These are phyloP conservation scores for Tagetes patula DNA, from an alignment of 129 eudicot species.

Conservation along the genomic window DNA sequence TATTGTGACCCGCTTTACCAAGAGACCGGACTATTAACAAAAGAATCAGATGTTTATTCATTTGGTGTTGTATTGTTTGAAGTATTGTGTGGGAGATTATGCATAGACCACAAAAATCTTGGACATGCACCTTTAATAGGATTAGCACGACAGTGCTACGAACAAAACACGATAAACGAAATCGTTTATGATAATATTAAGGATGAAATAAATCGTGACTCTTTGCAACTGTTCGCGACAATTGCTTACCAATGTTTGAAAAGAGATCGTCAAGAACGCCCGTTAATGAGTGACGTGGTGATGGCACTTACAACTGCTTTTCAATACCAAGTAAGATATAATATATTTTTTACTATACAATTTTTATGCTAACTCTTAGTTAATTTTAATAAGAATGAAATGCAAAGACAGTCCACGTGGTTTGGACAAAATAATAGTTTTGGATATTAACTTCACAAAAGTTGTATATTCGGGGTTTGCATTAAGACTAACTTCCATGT, in stretches of 20 bases:
- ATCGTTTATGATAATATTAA: not conserved
- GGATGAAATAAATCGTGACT: not conserved
- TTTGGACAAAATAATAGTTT: too few relatives aligned
- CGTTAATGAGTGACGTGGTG: not conserved
- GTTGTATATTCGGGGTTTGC: too few relatives aligned
- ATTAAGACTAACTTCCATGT: too few relatives aligned
- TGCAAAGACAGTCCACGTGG: too few relatives aligned
- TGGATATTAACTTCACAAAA: too few relatives aligned
- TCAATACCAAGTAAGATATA: not conserved
- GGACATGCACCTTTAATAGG: not conserved
- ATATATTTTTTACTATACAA: too few relatives aligned
- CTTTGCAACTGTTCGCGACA: not conserved
- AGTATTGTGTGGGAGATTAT: constrained; percentile 7
- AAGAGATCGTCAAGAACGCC: not conserved
- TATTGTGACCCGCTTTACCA: not conserved
- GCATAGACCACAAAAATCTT: not conserved
- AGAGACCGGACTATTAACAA: not conserved
- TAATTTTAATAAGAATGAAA: too few relatives aligned
- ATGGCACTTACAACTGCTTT: not conserved
- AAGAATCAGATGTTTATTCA: constrained; percentile 13
- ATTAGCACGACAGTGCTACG: not conserved
- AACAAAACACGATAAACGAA: not conserved
- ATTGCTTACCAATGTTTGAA: not conserved
- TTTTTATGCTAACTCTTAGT: too few relatives aligned
- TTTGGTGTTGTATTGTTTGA: constrained; percentile 4